phyloP scores from a whole-genome alignment of 2,329 filamentous ascomycete species.

The Diaporthe citri region DNA sequence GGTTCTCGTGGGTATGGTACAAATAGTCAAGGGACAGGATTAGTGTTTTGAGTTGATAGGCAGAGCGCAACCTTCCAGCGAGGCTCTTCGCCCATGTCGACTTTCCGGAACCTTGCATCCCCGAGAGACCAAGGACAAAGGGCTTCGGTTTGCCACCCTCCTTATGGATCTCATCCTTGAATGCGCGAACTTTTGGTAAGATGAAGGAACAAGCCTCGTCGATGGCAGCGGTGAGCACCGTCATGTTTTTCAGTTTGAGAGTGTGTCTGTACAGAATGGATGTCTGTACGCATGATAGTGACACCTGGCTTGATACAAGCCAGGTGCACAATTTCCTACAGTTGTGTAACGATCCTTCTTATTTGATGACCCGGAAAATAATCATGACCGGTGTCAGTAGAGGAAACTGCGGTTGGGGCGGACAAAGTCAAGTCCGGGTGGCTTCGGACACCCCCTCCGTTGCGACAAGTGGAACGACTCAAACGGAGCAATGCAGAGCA shows the following conservation, averaged over 20 bases:
- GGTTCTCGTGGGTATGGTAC: slow-evolving; percentile 2
- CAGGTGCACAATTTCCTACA: neutral
- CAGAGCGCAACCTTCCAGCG: neutral
- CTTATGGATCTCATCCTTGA: neutral
- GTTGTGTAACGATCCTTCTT: neutral
- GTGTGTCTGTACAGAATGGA: neutral
- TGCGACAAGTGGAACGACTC: neutral
- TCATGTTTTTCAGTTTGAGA: neutral
- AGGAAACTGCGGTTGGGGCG: neutral
- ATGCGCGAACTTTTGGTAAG: slow-evolving; percentile 13
- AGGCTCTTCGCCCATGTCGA: slow-evolving; percentile 5
- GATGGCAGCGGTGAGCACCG: neutral
- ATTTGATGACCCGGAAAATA: neutral
- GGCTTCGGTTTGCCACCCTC: neutral
- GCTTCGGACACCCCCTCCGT: neutral
- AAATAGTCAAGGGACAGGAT: slow-evolving; percentile 3
- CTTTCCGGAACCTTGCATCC: slow-evolving; percentile 4
- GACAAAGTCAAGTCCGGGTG: slow-evolving; percentile 13
- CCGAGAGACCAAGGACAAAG: neutral
- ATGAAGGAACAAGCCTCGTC: slow-evolving; percentile 6
- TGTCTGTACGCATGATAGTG: neutral
- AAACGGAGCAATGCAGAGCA: neutral
- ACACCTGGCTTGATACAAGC: neutral
- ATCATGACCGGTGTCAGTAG: neutral
- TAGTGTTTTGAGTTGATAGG: slow-evolving; percentile 9